Conservation (phyloP, 2,329 filamentous ascomycete genomes). For the Cladosporium halotolerans region DNA sequence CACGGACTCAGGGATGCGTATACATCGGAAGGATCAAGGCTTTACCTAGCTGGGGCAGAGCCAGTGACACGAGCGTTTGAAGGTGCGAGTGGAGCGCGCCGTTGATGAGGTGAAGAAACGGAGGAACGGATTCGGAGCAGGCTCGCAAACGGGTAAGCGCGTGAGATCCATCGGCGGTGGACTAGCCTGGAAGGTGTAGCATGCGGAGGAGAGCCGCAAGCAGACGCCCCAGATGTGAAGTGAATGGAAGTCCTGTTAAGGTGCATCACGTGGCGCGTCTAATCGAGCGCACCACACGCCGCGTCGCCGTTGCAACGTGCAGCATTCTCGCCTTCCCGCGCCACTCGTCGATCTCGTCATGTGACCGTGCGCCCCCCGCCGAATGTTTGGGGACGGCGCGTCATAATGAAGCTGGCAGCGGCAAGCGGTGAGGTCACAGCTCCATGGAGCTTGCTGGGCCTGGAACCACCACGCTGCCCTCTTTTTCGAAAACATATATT, state of each 20-base stretch:
- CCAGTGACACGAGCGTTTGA: constrained; percentile 6
- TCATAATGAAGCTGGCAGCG: background rate
- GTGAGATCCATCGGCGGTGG: background rate
- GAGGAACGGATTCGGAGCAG: background rate
- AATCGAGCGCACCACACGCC: no score
- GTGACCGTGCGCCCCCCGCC: no score
- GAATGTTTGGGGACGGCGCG: background rate
- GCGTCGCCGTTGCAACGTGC: no score
- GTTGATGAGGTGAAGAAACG: background rate
- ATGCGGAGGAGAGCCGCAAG: background rate
- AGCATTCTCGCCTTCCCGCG: no score
- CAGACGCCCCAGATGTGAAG: background rate
- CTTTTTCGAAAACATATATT: no score
- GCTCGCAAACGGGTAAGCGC: constrained; percentile 6
- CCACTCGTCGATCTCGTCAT: no score
- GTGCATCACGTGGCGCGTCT: no score
- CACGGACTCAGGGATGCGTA: background rate
- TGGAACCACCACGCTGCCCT: no score
- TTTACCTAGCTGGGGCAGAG: background rate
- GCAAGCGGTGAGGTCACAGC: background rate
- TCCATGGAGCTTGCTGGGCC: no score
- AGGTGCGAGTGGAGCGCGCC: background rate
- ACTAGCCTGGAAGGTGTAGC: background rate
- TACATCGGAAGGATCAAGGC: no score
- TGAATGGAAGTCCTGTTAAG: background rate